A percentile compares a stretch with the other conserved stretches of the same genome.
phyloP scores from a whole-genome alignment of 805 yeast genomes.

The Candida takata region DNA sequence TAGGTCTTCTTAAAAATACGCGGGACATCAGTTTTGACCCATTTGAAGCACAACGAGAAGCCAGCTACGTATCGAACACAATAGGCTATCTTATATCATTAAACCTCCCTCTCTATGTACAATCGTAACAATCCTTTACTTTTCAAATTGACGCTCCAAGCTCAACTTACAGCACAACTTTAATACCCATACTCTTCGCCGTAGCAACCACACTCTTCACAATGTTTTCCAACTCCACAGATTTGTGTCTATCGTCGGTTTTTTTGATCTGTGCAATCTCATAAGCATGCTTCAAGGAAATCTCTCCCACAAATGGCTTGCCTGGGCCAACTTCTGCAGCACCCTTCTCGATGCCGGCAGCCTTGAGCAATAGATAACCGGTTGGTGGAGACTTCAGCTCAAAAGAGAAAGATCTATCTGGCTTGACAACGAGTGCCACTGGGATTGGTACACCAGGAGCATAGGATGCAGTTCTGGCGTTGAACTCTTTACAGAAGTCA shows the following conservation, averaged over 20 bases:
- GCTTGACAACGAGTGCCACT: conserved; percentile 72
- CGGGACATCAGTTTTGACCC: no score
- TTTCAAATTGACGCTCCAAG: not conserved
- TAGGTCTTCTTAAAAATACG: no score
- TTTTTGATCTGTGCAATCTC: conserved; percentile 93
- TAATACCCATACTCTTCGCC: conserved; percentile 85
- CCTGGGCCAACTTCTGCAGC: conserved; percentile 52
- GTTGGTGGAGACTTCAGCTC: conserved; percentile 91
- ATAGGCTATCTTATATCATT: not conserved
- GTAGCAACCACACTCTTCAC: conserved; percentile 80
- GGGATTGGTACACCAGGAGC: conserved; percentile 89
- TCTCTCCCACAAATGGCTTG: conserved; percentile 52
- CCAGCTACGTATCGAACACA: no score
- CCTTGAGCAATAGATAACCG: conserved; percentile 74
- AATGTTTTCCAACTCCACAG: conserved; percentile 63
- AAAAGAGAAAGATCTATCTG: conserved; percentile 86
- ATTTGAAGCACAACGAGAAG: no score
- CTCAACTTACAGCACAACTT: conserved; percentile 52
- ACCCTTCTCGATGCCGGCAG: conserved; percentile 78
- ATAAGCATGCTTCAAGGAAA: conserved; percentile 81
- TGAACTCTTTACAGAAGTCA: conserved; percentile 96
- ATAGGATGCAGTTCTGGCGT: conserved; percentile 88
- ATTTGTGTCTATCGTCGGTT: conserved; percentile 72
- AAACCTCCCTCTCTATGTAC: conserved; percentile 1
- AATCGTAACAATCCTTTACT: not conserved